Evolutionary conservation across 2,329 filamentous ascomycete species (phyloP), one percentile per base, ranked within the genome.

Genomic region (Alternaria metachromatica): DNA sequence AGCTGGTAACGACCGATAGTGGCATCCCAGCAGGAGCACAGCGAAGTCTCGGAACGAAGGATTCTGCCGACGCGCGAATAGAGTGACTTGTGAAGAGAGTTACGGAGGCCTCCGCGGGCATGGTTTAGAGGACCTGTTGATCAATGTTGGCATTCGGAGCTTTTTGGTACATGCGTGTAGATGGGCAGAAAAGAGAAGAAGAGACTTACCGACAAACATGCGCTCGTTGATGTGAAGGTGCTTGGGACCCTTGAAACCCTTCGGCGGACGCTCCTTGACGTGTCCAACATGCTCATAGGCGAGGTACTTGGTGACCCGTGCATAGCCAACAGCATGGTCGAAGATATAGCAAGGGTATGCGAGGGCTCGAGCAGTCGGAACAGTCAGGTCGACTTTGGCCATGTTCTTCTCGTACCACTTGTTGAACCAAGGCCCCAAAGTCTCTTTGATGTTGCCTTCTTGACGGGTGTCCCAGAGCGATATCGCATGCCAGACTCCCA

Each of bases 331-430:
- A 6, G 71, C 70, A 58, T 78, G 67, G 26, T 77, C 69, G 66
- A 80, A 79, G 3, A 63, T 33, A 25, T 70, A 69, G 57, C 71
- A 73, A 0, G 78, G 78, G n/a, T 74, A 72, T 1, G 76, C 68
- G 1, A 78, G 57, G 18, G 50, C 55, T 21, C 54, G 60, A 9
- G 66, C 68, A 8, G 18, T 37, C 18, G 62, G 37, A 5, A 65
- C 30, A 5, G 48, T 60, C 13, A 70, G 33, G 6, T 60, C 30
- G 13, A 20, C 13, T 4, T 30, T 43, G 11, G 43, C 55, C 48
- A 68, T 56, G 44, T 43, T 58, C 7, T 51, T 62, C 8, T 59
- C 62, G 23, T 65, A 67, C 62, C 63, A 65, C 2, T 49, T 62
- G 25, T 60, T 57, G 66, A 67, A 70, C 67, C 63, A 70, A 1